Evolutionary conservation across 495 filamentous ascomycete species (phyloP).

Genomic region (Ramalina intermedia): DNA sequence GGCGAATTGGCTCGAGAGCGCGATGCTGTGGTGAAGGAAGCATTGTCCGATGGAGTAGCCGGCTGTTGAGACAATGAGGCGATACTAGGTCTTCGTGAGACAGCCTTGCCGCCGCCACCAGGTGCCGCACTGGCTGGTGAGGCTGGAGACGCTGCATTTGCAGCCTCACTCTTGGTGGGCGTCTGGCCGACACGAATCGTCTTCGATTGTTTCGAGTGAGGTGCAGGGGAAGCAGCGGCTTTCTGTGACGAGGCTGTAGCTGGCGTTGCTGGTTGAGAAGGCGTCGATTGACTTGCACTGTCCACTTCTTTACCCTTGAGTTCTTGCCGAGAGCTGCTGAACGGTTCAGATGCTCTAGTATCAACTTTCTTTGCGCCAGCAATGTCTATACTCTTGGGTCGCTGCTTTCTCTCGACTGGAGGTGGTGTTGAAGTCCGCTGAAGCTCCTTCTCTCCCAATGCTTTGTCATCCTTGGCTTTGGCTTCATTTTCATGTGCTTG

Average conservation of each 20-base stretch:
- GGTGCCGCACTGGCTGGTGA: conserved; percentile 22
- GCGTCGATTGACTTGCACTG: conserved; percentile 3
- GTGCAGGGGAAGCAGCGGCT: conserved; percentile 32
- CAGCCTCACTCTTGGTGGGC: conserved; percentile 27
- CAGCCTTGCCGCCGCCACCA: conserved; percentile 24
- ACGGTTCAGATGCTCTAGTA: conserved; percentile 23
- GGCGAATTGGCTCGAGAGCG: conserved; percentile 78
- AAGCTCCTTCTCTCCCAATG: conserved; percentile 4
- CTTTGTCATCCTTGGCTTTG: not conserved
- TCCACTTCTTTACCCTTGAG: not conserved
- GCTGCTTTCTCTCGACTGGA: conserved; percentile 34
- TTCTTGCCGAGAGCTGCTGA: conserved; percentile 11
- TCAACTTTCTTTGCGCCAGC: conserved; percentile 34
- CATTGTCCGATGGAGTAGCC: conserved; percentile 73
- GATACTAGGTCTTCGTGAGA: conserved; percentile 45
- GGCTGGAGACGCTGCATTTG: conserved; percentile 30
- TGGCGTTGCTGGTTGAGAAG: conserved; percentile 33
- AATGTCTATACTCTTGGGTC: conserved; percentile 50
- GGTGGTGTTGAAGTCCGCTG: conserved; percentile 26
- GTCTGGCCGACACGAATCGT: conserved; percentile 59
- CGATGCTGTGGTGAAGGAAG: conserved; percentile 61
- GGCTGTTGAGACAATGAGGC: conserved; percentile 45
- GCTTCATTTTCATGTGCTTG: not conserved
- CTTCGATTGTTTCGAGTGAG: conserved; percentile 29
- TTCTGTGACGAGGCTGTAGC: conserved; percentile 29